Percentiles rank a stretch among this genome's conserved stretches.
Conservation (phyloP, 768 basidiomycete species). For the Lyophyllum semitale region DNA sequence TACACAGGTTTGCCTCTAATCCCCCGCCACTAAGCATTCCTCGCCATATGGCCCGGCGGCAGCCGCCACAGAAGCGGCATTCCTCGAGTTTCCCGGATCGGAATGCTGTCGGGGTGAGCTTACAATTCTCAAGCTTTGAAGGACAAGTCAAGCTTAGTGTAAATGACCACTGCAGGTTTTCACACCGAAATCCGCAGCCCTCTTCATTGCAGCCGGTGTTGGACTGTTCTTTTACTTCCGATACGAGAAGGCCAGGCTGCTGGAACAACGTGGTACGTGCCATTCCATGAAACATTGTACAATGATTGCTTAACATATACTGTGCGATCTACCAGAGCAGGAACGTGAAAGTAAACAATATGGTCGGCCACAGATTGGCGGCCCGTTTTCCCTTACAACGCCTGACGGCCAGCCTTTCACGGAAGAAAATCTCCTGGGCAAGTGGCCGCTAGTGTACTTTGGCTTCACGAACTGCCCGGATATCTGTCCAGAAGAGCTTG, state of each 20-base stretch:
- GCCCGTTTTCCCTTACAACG: slow-evolving; percentile 78
- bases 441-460: slow-evolving; percentile 93
- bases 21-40: neutral
- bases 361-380: slow-evolving; percentile 88
- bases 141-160: neutral
- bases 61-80: slow-evolving; percentile 9
- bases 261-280: slow-evolving; percentile 74
- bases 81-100: slow-evolving; percentile 33
- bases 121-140: neutral
- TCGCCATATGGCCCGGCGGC: neutral
- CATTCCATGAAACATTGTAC: neutral
- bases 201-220: slow-evolving; percentile 83
- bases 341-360: slow-evolving; percentile 73
- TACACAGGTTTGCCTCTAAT: neutral
- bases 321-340: slow-evolving; percentile 49
- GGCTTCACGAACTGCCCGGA: slow-evolving; percentile 99
- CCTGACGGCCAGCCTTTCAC: slow-evolving; percentile 74
- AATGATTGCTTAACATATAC: neutral
- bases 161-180: slow-evolving; percentile 65
- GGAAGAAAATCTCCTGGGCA: slow-evolving; percentile 80
- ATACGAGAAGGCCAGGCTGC: slow-evolving; percentile 77
- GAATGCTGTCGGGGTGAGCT: slow-evolving; percentile 35
- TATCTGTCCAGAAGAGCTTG: slow-evolving; percentile 96
- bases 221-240: slow-evolving; percentile 89
- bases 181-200: slow-evolving; percentile 78